Evolutionary conservation across 2,329 filamentous ascomycete species (phyloP), one percentile per base, ranked within the genome.

Genomic region (Fusarium buharicum): DNA sequence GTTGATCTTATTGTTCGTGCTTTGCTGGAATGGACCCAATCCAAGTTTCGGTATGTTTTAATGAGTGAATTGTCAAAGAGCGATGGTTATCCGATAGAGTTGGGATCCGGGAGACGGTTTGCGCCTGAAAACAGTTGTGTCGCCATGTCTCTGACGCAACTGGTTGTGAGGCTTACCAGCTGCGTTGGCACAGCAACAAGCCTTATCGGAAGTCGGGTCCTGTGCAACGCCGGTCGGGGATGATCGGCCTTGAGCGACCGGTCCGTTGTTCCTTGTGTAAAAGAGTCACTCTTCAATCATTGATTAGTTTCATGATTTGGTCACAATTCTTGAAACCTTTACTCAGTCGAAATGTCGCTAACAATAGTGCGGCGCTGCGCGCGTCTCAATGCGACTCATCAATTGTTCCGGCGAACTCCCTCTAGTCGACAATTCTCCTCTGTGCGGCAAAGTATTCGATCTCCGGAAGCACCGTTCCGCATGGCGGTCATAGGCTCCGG

Each of bases 401-500:
- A 20, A 16, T 14, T 53, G 16, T 39, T 37, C 39, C 20, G 43
- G 37, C 22, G 44, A 49, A 18, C 36, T 44, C 51, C 28, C 44
- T 52, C 22, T 41, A 30, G 12, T 39, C 66, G 38, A 34, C 30
- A 28, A 22, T 55, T 68, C 18, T 58, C 58, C 47, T 64, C 39
- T 18, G 16, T 37, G 18, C 30, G 30, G n/a, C 46, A 47, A 31
- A 31, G 48, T 5, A 44, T 63, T 34, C 67, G 70, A 43, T 66
- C 64, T 43, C 70, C 73, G 51, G 77, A 79, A 55, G 77, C 82
- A 43, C 85, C 86, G 3, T 87, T 94, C 70, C 90, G 92, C 44
- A 83, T 98, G 75, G 95, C 94, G 57, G 85, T 98, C 62, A 86
- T 98, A 67, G 95, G 94, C 47, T 97, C 95, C 24, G 95, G 95